A percentile compares a stretch with the other conserved stretches of the same genome.
These are phyloP conservation scores for Conticribra weissflogii DNA, from an alignment of 108 stramenopile genomes.

Conservation along the genomic window DNA sequence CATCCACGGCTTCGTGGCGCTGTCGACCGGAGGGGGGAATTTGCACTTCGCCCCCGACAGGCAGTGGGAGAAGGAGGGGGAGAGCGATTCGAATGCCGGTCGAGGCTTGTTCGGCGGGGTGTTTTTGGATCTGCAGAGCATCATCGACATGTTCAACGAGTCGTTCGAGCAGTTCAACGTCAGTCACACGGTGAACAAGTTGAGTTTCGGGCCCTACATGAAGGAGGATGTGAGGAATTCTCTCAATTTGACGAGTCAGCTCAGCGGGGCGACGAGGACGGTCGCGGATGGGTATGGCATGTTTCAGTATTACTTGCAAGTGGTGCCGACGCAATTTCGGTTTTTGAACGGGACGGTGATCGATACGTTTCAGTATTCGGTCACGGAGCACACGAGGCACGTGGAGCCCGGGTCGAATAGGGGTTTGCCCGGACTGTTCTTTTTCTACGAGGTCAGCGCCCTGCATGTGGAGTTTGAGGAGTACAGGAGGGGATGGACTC, in stretches of 20 bases:
- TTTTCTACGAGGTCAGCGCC: constrained; percentile 96
- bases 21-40: constrained; percentile 90
- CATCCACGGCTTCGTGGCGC: constrained; percentile 84
- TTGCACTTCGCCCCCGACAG: constrained; percentile 94
- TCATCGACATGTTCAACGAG: constrained; percentile 49
- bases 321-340: constrained; percentile 93
- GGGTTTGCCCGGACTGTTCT: constrained; percentile 96
- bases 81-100: constrained; percentile 10
- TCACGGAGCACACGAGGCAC: constrained; percentile 96
- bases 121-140: constrained; percentile 33
- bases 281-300: constrained; percentile 86
- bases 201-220: constrained; percentile 85
- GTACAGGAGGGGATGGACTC: constrained; percentile 80
- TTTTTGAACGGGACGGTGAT: constrained; percentile 80
- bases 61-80: constrained; percentile 58
- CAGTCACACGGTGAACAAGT: constrained; percentile 86
- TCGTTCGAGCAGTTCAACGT: constrained; percentile 93
- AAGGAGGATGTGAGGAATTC: constrained; percentile 46
- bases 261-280: constrained; percentile 69
- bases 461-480: constrained; percentile 94
- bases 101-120: constrained; percentile 3
- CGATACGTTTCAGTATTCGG: constrained; percentile 93
- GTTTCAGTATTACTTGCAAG: constrained; percentile 94
- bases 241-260: constrained; percentile 59
- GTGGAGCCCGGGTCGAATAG: constrained; percentile 85